Evolutionary conservation across 257 asterid genomes (phyloP), one percentile per base, ranked within the genome.

Genomic region (Coffea eugenioides): DNA sequence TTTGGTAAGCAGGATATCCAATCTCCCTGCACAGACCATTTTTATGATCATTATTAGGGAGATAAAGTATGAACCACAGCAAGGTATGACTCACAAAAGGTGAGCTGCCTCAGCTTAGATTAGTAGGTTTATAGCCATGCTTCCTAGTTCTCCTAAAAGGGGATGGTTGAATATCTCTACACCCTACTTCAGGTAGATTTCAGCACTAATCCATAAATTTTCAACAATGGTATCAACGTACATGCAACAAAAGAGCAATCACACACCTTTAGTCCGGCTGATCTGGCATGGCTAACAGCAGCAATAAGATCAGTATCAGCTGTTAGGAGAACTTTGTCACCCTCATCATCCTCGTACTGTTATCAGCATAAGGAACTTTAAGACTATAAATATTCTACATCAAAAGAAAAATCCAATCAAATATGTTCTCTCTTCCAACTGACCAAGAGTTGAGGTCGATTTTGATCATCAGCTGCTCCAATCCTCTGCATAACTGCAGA

Each of bases 311-410:
- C 99, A 78, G 87, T 85, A 77, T 95, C 97, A 27, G 90, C 81
- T 72, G 91, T 89, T 76, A 95, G 97, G 86, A 95, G 84, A 71
- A 95, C 98, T 85, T 88, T 95, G 81, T 95, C 98, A 46, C 98
- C 97, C 87, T 95, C 98, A 54, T 95, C 99, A 77, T 95, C 98
- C 87, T 93, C 99, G 83, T 95, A 95, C 98, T 95, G 69, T 67
- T 77, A 80, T 73, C 74, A 21, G 68, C 41, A 61, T 16, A 46
- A 16, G 67, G n/a, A 69, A 51, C 4, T 43, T 41, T 69, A 65
- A 57, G 76, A 45, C 20, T 3, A 27, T 69, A 69, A 16, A 52
- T 18, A 15, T 8, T 69, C 10, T 23, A 62, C 46, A 52, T 23
- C 36, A 27, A 39, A 59, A 71, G 70, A 69, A 16, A 45, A 76